Evolutionary conservation across 495 filamentous ascomycete genomes (phyloP).

Genomic region (Arthonia radiata): DNA sequence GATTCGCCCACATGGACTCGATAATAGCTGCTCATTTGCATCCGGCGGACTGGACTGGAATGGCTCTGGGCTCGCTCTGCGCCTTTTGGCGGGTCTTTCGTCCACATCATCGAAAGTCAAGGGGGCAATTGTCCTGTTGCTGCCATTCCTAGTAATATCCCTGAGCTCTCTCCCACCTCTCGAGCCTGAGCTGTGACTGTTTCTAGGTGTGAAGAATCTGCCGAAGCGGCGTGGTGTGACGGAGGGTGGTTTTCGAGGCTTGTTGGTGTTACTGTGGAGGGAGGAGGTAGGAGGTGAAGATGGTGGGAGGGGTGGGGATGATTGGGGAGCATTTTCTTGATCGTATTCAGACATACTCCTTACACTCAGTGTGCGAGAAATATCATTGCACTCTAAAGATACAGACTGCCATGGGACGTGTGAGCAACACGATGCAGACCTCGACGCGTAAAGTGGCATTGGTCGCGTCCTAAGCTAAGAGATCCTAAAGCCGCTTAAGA

Average conservation of each 20-base stretch:
- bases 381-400: no score
- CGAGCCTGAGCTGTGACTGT: constrained; percentile 18
- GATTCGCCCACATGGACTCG: background rate
- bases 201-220: constrained; percentile 71
- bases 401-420: no score
- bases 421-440: no score
- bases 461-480: no score
- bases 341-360: no score
- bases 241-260: constrained; percentile 14
- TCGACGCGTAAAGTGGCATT: no score
- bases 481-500: no score
- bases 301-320: no score
- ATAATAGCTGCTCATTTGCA: background rate
- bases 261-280: no score
- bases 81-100: background rate
- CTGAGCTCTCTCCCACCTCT: constrained; percentile 28
- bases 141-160: constrained; percentile 29
- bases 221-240: constrained; percentile 31
- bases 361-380: no score
- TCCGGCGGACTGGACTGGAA: background rate
- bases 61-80: background rate
- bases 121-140: constrained; percentile 8
- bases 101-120: constrained; percentile 1
- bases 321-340: no score
- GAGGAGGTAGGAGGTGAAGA: no score